Evolutionary conservation across 2,329 filamentous ascomycete genomes (phyloP).

Genomic region (Fusarium bactridioides): DNA sequence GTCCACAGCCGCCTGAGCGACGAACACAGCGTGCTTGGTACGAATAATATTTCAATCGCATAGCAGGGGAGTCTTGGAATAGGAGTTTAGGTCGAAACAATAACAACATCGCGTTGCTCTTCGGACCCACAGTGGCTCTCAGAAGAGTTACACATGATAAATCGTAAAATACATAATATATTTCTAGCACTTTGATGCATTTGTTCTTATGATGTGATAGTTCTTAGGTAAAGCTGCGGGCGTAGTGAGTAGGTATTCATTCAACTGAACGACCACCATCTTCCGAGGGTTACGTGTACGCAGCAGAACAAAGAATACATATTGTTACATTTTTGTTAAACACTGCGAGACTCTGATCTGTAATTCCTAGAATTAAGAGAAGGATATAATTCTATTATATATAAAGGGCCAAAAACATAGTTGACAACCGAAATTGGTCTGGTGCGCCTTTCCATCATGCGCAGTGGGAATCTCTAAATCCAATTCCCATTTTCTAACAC

Average conservation of each 20-base stretch:
- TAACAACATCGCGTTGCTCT: neutral
- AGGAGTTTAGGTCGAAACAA: too few relatives aligned
- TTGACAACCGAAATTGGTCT: neutral
- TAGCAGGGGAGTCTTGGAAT: neutral
- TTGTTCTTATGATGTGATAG: neutral
- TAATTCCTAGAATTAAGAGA: neutral
- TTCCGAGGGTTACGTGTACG: neutral
- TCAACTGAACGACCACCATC: neutral
- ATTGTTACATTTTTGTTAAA: neutral
- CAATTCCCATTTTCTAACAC: conserved; percentile 5
- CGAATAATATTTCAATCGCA: neutral
- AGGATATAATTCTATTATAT: neutral
- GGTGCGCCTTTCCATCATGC: neutral
- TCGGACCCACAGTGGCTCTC: neutral
- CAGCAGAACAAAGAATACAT: neutral
- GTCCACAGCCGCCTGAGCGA: neutral
- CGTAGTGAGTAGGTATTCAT: neutral
- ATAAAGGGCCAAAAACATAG: too few relatives aligned
- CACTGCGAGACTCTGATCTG: neutral
- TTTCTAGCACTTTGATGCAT: neutral
- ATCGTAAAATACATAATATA: too few relatives aligned
- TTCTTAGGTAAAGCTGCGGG: neutral
- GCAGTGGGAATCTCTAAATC: conserved; percentile 7
- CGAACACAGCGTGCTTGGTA: neutral
- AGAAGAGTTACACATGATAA: neutral